Conservation (phyloP, 306 rosid species). For the Carpinus fangiana region DNA sequence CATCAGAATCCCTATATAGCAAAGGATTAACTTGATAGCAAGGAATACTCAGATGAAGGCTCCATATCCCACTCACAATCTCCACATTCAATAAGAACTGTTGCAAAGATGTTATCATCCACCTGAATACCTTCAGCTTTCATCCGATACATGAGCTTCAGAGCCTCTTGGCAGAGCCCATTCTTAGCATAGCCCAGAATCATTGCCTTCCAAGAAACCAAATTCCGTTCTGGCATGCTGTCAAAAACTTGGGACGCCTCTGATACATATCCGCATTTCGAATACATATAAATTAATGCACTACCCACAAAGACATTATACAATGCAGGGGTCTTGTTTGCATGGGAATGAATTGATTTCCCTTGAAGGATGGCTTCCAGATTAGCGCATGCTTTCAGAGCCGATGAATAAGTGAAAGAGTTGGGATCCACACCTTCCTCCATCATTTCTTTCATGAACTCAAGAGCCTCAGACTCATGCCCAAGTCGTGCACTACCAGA, state of each 20-base stretch:
- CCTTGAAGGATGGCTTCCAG: conserved; percentile 60
- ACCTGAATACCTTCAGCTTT: conserved; percentile 71
- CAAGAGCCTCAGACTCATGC: conserved; percentile 71
- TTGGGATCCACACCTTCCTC: conserved; percentile 86
- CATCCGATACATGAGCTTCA: conserved; percentile 83
- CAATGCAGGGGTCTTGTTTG: conserved; percentile 68
- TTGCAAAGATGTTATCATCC: conserved; percentile 65
- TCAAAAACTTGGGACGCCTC: conserved; percentile 81
- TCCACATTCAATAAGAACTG: conserved; percentile 70
- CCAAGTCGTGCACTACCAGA: conserved; percentile 75
- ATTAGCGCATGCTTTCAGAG: conserved; percentile 82
- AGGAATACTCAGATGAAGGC: conserved; percentile 39
- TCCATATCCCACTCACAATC: conserved; percentile 41
- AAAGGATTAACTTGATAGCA: conserved; percentile 44
- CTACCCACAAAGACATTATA: conserved; percentile 81
- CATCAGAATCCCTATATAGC: conserved; percentile 7
- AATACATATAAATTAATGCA: conserved; percentile 78
- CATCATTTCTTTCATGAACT: conserved; percentile 66
- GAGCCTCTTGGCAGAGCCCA: conserved; percentile 75
- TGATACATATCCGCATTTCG: conserved; percentile 71
- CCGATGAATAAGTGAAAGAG: conserved; percentile 73
- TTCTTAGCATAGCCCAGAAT: conserved; percentile 79
- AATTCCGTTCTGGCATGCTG: conserved; percentile 75
- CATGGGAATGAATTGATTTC: conserved; percentile 68
- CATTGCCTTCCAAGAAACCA: conserved; percentile 92